A percentile compares a stretch with the other conserved stretches of the same genome.
Evolutionary conservation across 2,329 filamentous ascomycete species (phyloP).

Genomic region (Colletotrichum sojae): DNA sequence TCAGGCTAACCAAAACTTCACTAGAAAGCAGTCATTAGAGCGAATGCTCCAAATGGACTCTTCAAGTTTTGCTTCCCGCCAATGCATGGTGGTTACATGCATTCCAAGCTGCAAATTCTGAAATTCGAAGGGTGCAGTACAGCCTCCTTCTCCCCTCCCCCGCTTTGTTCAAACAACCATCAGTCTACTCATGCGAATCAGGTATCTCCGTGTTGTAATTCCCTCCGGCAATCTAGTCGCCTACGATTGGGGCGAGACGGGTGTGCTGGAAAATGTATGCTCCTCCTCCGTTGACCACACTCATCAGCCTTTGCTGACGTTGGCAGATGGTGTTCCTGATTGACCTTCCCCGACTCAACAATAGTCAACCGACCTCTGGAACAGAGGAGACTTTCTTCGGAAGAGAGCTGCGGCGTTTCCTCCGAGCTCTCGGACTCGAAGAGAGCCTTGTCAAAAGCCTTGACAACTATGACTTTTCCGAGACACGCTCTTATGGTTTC

Average conservation of each 20-base stretch:
- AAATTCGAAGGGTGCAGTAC: slow-evolving; percentile 62
- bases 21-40: slow-evolving; percentile 64
- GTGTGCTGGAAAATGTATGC: slow-evolving; percentile 86
- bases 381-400: slow-evolving; percentile 67
- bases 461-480: slow-evolving; percentile 83
- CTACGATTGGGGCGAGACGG: slow-evolving; percentile 91
- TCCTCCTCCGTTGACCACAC: neutral
- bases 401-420: slow-evolving; percentile 78
- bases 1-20: slow-evolving; percentile 1
- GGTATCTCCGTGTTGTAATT: slow-evolving; percentile 83
- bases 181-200: slow-evolving; percentile 7
- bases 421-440: slow-evolving; percentile 76
- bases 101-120: slow-evolving; percentile 94
- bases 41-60: slow-evolving; percentile 63
- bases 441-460: slow-evolving; percentile 77
- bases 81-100: slow-evolving; percentile 87
- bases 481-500: slow-evolving; percentile 81
- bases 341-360: slow-evolving; percentile 80
- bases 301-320: slow-evolving; percentile 38
- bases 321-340: slow-evolving; percentile 86
- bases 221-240: slow-evolving; percentile 89
- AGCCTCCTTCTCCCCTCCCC: too few species aligned
- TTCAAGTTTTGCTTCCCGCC: slow-evolving; percentile 85
- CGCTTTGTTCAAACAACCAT: slow-evolving; percentile 8
- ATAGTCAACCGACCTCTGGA: slow-evolving; percentile 51